Evolutionary conservation across 768 basidiomycete species (phyloP).

Genomic region (Mycena epipterygia): DNA sequence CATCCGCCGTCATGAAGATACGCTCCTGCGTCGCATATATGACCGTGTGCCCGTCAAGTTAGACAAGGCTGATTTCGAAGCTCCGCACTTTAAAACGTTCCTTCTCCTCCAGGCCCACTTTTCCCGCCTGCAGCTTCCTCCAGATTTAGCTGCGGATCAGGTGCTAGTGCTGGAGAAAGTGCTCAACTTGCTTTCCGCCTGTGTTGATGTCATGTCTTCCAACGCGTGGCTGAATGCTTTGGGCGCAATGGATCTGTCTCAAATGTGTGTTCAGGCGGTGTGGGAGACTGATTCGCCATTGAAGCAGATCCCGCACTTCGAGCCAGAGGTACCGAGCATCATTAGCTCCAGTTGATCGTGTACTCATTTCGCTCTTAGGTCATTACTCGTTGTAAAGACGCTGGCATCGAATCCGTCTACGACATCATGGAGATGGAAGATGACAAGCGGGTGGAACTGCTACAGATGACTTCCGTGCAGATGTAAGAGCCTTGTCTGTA

Average conservation of each 20-base stretch:
- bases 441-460: constrained; percentile 81
- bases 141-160: constrained; percentile 95
- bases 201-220: constrained; percentile 98
- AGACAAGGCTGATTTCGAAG: constrained; percentile 84
- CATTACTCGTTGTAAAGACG: constrained; percentile 86
- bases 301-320: constrained; percentile 97
- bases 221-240: constrained; percentile 96
- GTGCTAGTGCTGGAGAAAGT: constrained; percentile 90
- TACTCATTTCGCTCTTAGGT: constrained; percentile 57
- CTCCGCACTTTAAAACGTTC: constrained; percentile 99
- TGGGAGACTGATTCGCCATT: constrained; percentile 98
- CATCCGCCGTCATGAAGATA: constrained; percentile 94
- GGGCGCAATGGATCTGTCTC: constrained; percentile 97
- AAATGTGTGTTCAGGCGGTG: constrained; percentile 98
- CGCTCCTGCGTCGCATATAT: constrained; percentile 88
- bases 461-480: constrained; percentile 88
- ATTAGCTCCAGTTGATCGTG: neutral
- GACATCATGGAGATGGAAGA: constrained; percentile 99
- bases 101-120: constrained; percentile 97
- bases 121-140: constrained; percentile 90
- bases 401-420: constrained; percentile 90
- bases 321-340: constrained; percentile 73
- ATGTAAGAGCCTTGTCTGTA: constrained; percentile 72
- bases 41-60: constrained; percentile 98
- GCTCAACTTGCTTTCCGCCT: constrained; percentile 91